Evolutionary conservation across 352 stramenopile genomes (phyloP).

Genomic region (Globisporangium rhizosaccharum): DNA sequence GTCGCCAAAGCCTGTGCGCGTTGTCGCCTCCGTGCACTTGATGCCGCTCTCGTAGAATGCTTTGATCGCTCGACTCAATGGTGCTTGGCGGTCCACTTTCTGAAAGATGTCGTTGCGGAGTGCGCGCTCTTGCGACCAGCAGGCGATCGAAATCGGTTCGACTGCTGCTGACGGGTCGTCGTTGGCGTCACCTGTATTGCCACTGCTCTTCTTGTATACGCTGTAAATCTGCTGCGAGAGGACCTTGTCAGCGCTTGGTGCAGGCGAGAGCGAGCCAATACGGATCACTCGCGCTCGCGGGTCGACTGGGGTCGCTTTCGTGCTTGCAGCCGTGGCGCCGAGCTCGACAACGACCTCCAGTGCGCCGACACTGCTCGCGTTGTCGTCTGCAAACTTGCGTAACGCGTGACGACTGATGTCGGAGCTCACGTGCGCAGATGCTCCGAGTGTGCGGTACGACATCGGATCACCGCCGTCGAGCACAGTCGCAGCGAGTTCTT

Average conservation of each 20-base stretch:
- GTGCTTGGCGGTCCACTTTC: constrained; percentile 27
- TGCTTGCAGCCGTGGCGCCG: not conserved
- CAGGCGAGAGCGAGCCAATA: constrained; percentile 11
- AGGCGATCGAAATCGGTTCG: constrained; percentile 27
- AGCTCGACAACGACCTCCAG: constrained; percentile 36
- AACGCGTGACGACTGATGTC: constrained; percentile 32
- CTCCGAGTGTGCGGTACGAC: constrained; percentile 48
- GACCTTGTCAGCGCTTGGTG: constrained; percentile 8
- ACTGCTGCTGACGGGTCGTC: not conserved
- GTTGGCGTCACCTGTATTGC: constrained; percentile 2
- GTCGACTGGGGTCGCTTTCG: constrained; percentile 15
- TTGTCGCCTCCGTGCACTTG: constrained; percentile 41
- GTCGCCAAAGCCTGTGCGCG: constrained; percentile 42
- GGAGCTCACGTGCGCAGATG: constrained; percentile 21
- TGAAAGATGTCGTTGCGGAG: constrained; percentile 53
- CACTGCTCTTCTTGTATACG: constrained; percentile 30
- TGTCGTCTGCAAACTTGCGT: constrained; percentile 26
- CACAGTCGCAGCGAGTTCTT: constrained; percentile 51
- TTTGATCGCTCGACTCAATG: constrained; percentile 34
- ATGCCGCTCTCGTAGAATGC: constrained; percentile 53
- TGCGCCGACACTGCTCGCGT: constrained; percentile 28
- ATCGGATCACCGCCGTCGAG: constrained; percentile 48
- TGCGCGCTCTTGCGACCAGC: constrained; percentile 59
- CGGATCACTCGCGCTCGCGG: constrained; percentile 45
- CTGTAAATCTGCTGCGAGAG: constrained; percentile 50